These are phyloP conservation scores for Rhipidocladum racemiflorum DNA, from an alignment of 176 grass and related monocot species.

Conservation along the genomic window DNA sequence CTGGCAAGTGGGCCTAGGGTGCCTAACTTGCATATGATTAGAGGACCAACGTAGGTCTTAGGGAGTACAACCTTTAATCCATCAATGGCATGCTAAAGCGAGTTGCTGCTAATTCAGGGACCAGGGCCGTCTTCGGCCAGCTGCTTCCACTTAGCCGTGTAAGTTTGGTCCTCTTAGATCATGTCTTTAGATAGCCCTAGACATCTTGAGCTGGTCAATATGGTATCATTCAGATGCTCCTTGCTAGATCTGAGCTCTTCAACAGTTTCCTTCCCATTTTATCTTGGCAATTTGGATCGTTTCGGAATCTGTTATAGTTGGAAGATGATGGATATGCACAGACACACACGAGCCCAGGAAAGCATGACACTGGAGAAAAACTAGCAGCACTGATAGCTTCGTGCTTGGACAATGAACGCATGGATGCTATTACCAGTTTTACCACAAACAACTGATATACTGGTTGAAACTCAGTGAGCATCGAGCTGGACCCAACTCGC, in stretches of 20 bases:
- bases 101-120: slow-evolving; percentile 20
- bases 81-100: slow-evolving; percentile 11
- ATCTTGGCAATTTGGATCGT: neutral
- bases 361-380: neutral
- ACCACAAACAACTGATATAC: neutral
- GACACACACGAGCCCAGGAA: too few relatives aligned
- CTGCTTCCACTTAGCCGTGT: neutral
- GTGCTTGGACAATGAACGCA: neutral
- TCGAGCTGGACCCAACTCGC: slow-evolving; percentile 1
- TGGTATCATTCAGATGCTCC: neutral
- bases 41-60: neutral
- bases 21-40: slow-evolving; percentile 17
- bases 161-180: neutral
- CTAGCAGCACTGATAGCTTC: neutral
- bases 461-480: neutral
- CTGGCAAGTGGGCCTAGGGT: neutral
- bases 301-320: neutral
- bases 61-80: neutral
- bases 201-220: neutral
- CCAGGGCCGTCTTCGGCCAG: slow-evolving; percentile 14
- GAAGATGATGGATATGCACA: neutral
- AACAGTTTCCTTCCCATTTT: neutral
- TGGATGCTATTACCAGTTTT: neutral
- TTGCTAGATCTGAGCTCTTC: neutral
- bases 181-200: neutral